Percentiles rank a stretch among this genome's conserved stretches.
Conservation (phyloP, 164 flowering plant species). For the Piper longum region DNA sequence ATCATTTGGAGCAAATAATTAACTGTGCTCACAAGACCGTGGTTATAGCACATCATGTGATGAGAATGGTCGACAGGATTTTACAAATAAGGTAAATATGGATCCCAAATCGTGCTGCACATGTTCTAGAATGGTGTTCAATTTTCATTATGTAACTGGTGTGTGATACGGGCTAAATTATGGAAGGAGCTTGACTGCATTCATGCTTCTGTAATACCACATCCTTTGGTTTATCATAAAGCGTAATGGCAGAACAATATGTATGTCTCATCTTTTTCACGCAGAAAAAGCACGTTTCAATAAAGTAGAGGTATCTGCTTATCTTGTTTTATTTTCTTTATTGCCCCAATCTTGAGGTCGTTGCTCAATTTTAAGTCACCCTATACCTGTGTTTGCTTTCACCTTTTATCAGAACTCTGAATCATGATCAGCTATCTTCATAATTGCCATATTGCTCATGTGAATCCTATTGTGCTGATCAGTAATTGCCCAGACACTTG, state of each 20-base stretch:
- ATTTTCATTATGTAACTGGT: neutral
- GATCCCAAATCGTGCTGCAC: neutral
- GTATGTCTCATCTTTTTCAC: neutral
- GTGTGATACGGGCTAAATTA: neutral
- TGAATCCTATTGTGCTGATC: no score
- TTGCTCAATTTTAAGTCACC: no score
- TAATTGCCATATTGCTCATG: no score
- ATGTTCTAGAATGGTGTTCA: neutral
- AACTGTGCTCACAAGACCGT: constrained; percentile 19
- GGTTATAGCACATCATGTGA: constrained; percentile 28
- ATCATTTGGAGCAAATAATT: constrained; percentile 25
- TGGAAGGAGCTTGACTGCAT: neutral
- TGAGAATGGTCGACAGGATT: constrained; percentile 16
- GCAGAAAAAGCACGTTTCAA: neutral
- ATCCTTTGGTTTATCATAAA: neutral
- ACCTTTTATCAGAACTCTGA: no score
- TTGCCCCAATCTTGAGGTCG: neutral
- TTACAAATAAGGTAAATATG: constrained; percentile 41
- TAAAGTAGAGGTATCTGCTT: neutral
- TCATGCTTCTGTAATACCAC: neutral
- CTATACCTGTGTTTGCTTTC: no score
- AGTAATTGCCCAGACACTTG: no score
- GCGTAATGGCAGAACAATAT: neutral
- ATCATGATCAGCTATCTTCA: no score
- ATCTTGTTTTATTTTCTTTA: neutral